phyloP scores from a whole-genome alignment of 2,329 filamentous ascomycete species.

The Daldinia sp. region DNA sequence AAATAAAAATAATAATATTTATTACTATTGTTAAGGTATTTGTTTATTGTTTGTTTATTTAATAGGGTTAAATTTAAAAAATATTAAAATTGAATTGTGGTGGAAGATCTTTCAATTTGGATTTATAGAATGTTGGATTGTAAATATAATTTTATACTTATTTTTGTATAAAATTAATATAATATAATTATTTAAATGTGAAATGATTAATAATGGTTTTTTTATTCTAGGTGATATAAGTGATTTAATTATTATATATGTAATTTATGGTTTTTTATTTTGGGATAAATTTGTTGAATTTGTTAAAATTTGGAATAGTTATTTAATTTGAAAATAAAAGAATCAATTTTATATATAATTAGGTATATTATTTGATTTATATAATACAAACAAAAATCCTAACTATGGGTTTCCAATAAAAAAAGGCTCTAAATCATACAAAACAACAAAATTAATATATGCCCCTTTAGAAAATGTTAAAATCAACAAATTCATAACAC shows the following conservation, averaged over 20 bases:
- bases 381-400: not conserved
- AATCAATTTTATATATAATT: not conserved
- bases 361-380: not conserved
- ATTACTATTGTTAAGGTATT: not conserved
- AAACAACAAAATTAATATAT: not conserved
- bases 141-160: not conserved
- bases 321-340: not conserved
- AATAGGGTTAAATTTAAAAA: not conserved
- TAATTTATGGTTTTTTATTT: not conserved
- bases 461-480: not conserved
- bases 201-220: not conserved
- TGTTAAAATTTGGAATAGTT: not conserved
- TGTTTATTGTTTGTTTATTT: not conserved
- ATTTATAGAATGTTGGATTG: not conserved
- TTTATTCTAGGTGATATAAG: not conserved
- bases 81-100: slow-evolving; percentile 1
- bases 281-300: not conserved
- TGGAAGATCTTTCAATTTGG: not conserved
- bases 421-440: not conserved
- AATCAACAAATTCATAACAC: not conserved
- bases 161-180: slow-evolving; percentile 1
- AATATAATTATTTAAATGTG: not conserved
- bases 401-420: not conserved
- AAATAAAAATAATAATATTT: not conserved
- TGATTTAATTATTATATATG: not conserved